Percentiles rank a stretch among this genome's conserved stretches.
Conservation (phyloP, 2,329 filamentous ascomycete genomes). For the Ophiostoma angusticollis region DNA sequence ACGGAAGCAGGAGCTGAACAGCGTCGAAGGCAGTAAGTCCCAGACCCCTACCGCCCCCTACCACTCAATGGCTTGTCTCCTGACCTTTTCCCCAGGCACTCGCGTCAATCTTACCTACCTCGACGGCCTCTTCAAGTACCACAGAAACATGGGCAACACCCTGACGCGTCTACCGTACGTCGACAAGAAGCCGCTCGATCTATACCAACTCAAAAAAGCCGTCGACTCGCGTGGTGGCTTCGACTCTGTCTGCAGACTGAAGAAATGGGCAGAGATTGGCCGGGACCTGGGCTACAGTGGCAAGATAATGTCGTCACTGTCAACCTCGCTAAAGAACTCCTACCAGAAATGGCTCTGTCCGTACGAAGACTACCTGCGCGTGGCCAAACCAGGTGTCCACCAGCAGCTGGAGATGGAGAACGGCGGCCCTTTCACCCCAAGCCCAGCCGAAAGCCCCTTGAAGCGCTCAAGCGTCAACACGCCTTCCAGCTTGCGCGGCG, state of each 20-base stretch:
- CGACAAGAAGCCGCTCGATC: slow-evolving; percentile 89
- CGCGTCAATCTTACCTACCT: slow-evolving; percentile 93
- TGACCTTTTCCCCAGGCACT: slow-evolving; percentile 48
- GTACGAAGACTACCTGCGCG: slow-evolving; percentile 84
- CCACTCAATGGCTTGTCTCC: not conserved
- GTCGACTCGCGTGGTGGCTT: slow-evolving; percentile 92
- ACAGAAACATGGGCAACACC: slow-evolving; percentile 91
- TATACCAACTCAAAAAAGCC: slow-evolving; percentile 93
- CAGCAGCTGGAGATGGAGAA: slow-evolving; percentile 90
- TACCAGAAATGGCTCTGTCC: slow-evolving; percentile 95
- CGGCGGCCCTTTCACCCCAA: slow-evolving; percentile 78
- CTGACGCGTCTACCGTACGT: slow-evolving; percentile 91
- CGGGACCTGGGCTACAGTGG: slow-evolving; percentile 94
- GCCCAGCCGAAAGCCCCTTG: slow-evolving; percentile 54
- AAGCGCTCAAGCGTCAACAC: slow-evolving; percentile 51
- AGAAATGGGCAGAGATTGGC: slow-evolving; percentile 98
- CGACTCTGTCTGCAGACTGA: slow-evolving; percentile 89
- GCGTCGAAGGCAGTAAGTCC: slow-evolving; percentile 84
- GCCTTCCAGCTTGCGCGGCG: slow-evolving; percentile 42
- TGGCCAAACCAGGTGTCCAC: slow-evolving; percentile 91
- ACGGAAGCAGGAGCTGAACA: slow-evolving; percentile 91
- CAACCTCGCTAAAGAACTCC: slow-evolving; percentile 94
- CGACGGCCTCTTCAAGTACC: slow-evolving; percentile 88
- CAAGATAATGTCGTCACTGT: slow-evolving; percentile 98
- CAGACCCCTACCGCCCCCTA: not conserved